A percentile compares a stretch with the other conserved stretches of the same genome.
phyloP scores from a whole-genome alignment of 2,329 filamentous ascomycete species.

The Hirsutella rhossiliensis region DNA sequence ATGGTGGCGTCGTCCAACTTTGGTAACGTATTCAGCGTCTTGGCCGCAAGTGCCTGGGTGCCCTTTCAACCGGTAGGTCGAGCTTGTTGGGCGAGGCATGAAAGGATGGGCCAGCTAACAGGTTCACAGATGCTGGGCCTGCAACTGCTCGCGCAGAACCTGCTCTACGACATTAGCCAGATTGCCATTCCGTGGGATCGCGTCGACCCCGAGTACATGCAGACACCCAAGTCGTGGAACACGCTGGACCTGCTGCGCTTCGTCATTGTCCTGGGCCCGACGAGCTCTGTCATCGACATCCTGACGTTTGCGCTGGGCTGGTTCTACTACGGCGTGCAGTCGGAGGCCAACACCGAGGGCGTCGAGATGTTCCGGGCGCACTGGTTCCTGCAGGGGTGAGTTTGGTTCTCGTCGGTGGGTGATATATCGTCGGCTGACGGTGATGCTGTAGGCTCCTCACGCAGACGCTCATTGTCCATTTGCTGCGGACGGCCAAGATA shows the following conservation, averaged over 20 bases:
- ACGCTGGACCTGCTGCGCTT: constrained; percentile 16
- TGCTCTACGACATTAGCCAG: constrained; percentile 17
- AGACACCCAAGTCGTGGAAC: constrained; percentile 13
- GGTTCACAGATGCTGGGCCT: constrained; percentile 10
- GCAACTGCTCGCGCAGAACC: constrained; percentile 15
- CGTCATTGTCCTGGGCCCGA: constrained; percentile 13
- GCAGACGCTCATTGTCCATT: constrained; percentile 16
- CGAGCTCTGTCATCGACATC: constrained; percentile 15
- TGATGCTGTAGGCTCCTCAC: constrained; percentile 9
- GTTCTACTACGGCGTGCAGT: constrained; percentile 12
- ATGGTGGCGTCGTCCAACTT: constrained; percentile 19
- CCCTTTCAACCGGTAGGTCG: constrained; percentile 11
- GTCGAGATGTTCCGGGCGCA: constrained; percentile 13
- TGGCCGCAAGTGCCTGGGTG: constrained; percentile 15
- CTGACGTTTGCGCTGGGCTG: constrained; percentile 11
- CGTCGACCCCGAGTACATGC: constrained; percentile 14
- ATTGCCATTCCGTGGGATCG: constrained; percentile 17
- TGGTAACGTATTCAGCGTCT: constrained; percentile 17
- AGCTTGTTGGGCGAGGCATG: background rate
- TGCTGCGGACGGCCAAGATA: constrained; percentile 13
- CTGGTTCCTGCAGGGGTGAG: constrained; percentile 15
- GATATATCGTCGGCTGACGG: background rate
- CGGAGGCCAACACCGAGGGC: constrained; percentile 2
- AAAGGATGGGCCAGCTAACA: background rate
- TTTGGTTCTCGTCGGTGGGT: background rate